Percentiles rank a stretch among this genome's conserved stretches.
Evolutionary conservation across 805 yeast species (phyloP).

Genomic region (Yarrowia sp.): DNA sequence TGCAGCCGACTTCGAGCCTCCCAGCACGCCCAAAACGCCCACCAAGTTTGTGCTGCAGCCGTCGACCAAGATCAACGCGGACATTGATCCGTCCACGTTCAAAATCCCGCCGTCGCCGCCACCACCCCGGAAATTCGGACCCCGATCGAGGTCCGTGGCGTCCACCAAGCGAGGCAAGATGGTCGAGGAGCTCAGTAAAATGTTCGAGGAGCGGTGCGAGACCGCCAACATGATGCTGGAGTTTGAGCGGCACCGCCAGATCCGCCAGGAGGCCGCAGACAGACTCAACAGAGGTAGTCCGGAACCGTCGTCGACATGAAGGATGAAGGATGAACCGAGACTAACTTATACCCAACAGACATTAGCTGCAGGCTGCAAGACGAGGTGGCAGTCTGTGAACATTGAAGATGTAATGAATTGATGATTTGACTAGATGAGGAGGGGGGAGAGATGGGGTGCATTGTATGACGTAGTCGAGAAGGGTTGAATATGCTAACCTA

Average conservation of each 20-base stretch:
- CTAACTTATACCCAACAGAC: background rate
- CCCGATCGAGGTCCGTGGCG: constrained; percentile 47
- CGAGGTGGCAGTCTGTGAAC: background rate
- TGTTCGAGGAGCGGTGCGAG: constrained; percentile 64
- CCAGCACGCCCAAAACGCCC: constrained; percentile 25
- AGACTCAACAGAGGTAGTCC: constrained; percentile 15
- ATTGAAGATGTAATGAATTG: constrained; percentile 29
- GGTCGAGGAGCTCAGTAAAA: constrained; percentile 66
- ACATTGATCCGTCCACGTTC: constrained; percentile 37
- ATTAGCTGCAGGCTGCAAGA: background rate
- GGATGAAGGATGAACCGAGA: too few species aligned
- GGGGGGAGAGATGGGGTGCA: too few species aligned
- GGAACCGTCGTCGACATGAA: background rate
- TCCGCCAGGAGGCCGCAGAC: constrained; percentile 25
- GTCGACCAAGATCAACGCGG: constrained; percentile 33
- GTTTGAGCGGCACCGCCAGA: constrained; percentile 40
- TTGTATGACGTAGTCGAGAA: too few species aligned
- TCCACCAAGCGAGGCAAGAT: constrained; percentile 59
- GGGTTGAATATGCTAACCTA: too few species aligned
- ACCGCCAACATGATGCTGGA: constrained; percentile 44
- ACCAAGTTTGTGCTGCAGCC: constrained; percentile 36
- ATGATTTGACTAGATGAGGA: background rate
- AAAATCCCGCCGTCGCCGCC: constrained; percentile 41
- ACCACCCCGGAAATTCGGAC: constrained; percentile 44
- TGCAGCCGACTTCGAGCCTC: constrained; percentile 16